Percentiles rank a stretch among this genome's conserved stretches.
Conservation (phyloP, 257 asterid species). For the Coffea eugenioides region DNA sequence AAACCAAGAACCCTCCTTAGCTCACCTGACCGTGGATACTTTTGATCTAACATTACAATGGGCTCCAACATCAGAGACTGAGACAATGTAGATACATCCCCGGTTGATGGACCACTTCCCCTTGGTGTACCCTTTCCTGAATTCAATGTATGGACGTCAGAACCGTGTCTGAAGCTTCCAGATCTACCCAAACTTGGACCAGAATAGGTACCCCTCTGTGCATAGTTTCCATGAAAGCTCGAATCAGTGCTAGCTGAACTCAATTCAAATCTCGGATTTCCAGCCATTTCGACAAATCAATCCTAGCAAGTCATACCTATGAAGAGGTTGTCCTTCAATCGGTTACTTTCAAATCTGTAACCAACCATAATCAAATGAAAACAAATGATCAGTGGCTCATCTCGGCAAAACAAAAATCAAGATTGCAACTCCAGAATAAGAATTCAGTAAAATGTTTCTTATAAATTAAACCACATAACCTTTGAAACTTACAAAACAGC, state of each 20-base stretch:
- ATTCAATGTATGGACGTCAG: conserved; percentile 56
- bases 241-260: conserved; percentile 73
- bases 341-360: conserved; percentile 27
- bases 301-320: conserved; percentile 36
- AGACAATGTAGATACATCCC: conserved; percentile 57
- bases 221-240: conserved; percentile 60
- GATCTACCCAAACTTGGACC: conserved; percentile 64
- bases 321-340: conserved; percentile 22
- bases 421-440: no score
- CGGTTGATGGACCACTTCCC: conserved; percentile 46
- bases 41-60: conserved; percentile 56
- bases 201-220: conserved; percentile 62
- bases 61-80: conserved; percentile 77
- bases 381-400: conserved; percentile 16
- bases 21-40: conserved; percentile 52
- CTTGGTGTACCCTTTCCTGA: conserved; percentile 65
- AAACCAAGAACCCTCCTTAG: conserved; percentile 63
- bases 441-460: no score
- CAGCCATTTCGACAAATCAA: conserved; percentile 59
- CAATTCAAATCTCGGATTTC: conserved; percentile 68
- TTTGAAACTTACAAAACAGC: no score
- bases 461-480: no score
- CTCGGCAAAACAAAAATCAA: not conserved
- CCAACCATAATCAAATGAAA: conserved; percentile 23
- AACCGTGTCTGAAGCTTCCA: conserved; percentile 79